Percentiles rank a stretch among this genome's conserved stretches.
These are phyloP conservation scores for Meira miltonrushii DNA, from an alignment of 1,284 basidiomycete genomes.

Conservation along the genomic window DNA sequence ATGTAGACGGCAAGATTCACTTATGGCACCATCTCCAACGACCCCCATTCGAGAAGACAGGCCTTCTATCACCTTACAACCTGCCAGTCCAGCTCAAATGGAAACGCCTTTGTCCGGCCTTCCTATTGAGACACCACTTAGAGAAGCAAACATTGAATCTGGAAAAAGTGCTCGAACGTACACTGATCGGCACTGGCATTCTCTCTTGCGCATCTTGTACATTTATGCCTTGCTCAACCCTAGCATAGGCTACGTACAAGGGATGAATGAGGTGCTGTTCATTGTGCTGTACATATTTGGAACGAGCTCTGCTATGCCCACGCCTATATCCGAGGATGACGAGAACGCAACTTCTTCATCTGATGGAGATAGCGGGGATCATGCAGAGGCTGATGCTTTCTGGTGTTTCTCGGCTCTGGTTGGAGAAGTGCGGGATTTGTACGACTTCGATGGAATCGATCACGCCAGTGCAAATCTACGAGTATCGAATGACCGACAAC, in stretches of 20 bases:
- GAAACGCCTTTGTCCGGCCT: too few relatives aligned
- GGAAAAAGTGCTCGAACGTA: background rate
- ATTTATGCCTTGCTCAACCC: slow-evolving; percentile 49
- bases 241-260: slow-evolving; percentile 46
- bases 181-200: slow-evolving; percentile 40
- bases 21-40: slow-evolving; percentile 1
- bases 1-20: background rate
- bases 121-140: background rate
- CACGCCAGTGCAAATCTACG: slow-evolving; percentile 18
- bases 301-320: slow-evolving; percentile 17
- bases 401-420: slow-evolving; percentile 49
- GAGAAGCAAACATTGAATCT: background rate
- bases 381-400: slow-evolving; percentile 47
- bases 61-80: slow-evolving; percentile 9
- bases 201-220: slow-evolving; percentile 46
- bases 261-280: slow-evolving; percentile 49
- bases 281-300: slow-evolving; percentile 40
- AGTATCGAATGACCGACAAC: slow-evolving; percentile 9
- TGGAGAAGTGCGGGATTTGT: slow-evolving; percentile 46
- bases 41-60: slow-evolving; percentile 2
- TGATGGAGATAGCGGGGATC: background rate
- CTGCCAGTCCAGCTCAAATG: background rate
- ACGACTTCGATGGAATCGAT: slow-evolving; percentile 43
- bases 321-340: background rate
- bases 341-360: background rate